Percentiles rank a stretch among this genome's conserved stretches.
These are phyloP conservation scores for Lophiostoma macrostomum DNA, from an alignment of 495 filamentous ascomycete genomes.

Conservation along the genomic window DNA sequence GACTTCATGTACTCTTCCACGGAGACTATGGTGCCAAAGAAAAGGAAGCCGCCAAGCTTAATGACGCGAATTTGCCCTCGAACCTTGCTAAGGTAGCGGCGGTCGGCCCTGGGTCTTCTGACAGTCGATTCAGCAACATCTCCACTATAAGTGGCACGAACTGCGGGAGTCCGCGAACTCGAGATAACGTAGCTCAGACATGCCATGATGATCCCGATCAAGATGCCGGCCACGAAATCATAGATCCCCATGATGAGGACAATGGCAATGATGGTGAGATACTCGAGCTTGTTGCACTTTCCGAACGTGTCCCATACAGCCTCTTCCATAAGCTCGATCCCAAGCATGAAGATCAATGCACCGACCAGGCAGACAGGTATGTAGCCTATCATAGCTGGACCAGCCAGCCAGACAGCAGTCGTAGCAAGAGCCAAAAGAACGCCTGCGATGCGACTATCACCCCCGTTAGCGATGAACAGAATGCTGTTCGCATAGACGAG, in stretches of 20 bases:
- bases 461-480: constrained; percentile 90
- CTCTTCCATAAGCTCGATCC: constrained; percentile 84
- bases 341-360: constrained; percentile 86
- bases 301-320: constrained; percentile 85
- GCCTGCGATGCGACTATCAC: constrained; percentile 79
- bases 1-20: constrained; percentile 83
- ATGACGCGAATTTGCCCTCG: constrained; percentile 84
- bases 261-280: constrained; percentile 89
- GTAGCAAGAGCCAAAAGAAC: constrained; percentile 81
- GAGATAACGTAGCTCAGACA: constrained; percentile 89
- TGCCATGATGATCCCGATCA: constrained; percentile 85
- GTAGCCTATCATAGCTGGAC: constrained; percentile 82
- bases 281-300: constrained; percentile 80
- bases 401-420: constrained; percentile 73
- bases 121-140: constrained; percentile 88
- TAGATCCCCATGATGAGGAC: constrained; percentile 93
- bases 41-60: constrained; percentile 87
- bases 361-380: constrained; percentile 98
- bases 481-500: constrained; percentile 94
- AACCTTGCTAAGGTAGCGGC: constrained; percentile 77
- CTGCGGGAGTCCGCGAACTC: constrained; percentile 80
- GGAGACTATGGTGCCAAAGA: constrained; percentile 94
- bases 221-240: constrained; percentile 92
- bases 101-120: constrained; percentile 81
- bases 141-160: constrained; percentile 82